A percentile compares a stretch with the other conserved stretches of the same genome.
Evolutionary conservation across 768 basidiomycete genomes (phyloP).

Genomic region (Holtermannia corniformis): DNA sequence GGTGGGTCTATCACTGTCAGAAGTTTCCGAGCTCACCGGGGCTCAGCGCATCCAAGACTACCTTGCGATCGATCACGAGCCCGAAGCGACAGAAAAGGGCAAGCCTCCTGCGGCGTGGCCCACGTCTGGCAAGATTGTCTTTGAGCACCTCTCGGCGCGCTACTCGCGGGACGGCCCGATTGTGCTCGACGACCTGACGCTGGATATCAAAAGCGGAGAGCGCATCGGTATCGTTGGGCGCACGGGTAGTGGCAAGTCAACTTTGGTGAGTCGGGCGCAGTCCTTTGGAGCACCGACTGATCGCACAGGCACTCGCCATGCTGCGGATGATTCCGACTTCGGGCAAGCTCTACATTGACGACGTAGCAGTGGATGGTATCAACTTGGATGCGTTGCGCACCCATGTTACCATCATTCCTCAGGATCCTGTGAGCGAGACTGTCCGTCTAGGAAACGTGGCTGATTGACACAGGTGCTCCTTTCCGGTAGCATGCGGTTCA

Average conservation of each 20-base stretch:
- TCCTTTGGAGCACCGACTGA: conserved; percentile 16
- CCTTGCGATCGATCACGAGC: conserved; percentile 53
- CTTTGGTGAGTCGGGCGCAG: neutral
- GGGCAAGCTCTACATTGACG: conserved; percentile 53
- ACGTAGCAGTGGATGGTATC: conserved; percentile 46
- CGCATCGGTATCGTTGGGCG: conserved; percentile 56
- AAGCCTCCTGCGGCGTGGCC: conserved; percentile 61
- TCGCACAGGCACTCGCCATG: conserved; percentile 46
- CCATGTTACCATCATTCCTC: conserved; percentile 57
- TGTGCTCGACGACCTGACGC: conserved; percentile 55
- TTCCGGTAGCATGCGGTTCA: conserved; percentile 52
- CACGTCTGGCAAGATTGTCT: conserved; percentile 49
- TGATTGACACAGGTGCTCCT: conserved; percentile 51
- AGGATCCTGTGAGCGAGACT: conserved; percentile 42
- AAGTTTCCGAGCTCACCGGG: too few relatives aligned
- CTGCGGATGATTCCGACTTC: conserved; percentile 53
- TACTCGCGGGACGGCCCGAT: conserved; percentile 54
- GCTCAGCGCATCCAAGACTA: conserved; percentile 53
- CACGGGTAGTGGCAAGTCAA: conserved; percentile 52
- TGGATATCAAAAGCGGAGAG: conserved; percentile 53
- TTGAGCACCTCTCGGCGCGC: conserved; percentile 49
- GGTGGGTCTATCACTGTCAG: conserved; percentile 9
- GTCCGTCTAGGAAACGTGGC: conserved; percentile 1
- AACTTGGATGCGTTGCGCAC: conserved; percentile 53
- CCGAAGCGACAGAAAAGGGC: conserved; percentile 42